Evolutionary conservation across 2,329 filamentous ascomycete species (phyloP), one percentile per base, ranked within the genome.

Genomic region (Sporothrix mexicana): DNA sequence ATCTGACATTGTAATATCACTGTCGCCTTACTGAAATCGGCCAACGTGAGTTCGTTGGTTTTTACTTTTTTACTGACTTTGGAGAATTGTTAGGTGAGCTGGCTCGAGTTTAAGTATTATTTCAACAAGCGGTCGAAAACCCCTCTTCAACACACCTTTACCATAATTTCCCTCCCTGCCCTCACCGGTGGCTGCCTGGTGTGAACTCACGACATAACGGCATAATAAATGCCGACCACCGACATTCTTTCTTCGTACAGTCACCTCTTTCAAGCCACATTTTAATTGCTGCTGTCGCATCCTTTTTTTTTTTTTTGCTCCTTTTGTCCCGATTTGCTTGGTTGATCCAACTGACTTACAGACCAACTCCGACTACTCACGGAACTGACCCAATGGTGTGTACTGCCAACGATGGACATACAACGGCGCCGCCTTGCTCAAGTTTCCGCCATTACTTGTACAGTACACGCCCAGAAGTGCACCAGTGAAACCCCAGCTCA

Each of bases 371-470:
- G 15, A 36, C 51, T 62, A 81, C 71, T 81, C 78, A 72, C 79
- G 79, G 73, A 78, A 81, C 77, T 82, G 80, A 2, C 78, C 82
- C 67, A 81, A 77, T 17, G 81, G 81, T 0, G 74, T 77, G 74
- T 87, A 87, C 72, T 78, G 81, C 85, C 86, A 88, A 23, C 83
- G 79, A 6, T 79, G 82, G 67, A 88, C 78, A 76, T 86, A 87
- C 2, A 84, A 85, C 3, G 82, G 80, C 45, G 83, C 82, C 2
- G 76, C 57, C 15, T 43, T 43, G 57, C 36, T 80, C 2, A 81
- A 83, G 12, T 80, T 77, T 1, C 81, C 81, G 0, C 85, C 86
- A 74, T 88, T 88, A 41, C 79, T 85, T 3, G 87, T 88, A 55
- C 83, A 84, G 77, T 88, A 88, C 0, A 84, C 81, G 0, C 86